These are phyloP conservation scores for Citrus hindsii DNA, from an alignment of 345 rosid genomes.

Conservation along the genomic window DNA sequence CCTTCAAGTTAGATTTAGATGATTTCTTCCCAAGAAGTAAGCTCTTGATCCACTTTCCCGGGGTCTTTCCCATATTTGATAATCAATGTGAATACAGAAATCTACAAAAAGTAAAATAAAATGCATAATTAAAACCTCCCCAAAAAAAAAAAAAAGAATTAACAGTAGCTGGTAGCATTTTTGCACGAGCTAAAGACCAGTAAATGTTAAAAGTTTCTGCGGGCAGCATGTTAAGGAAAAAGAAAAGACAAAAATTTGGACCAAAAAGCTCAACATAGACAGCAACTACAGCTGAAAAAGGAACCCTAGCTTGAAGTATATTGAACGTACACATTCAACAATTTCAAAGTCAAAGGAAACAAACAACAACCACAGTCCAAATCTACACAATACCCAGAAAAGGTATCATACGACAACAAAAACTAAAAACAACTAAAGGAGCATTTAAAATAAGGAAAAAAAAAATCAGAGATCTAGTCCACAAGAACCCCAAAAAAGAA, in stretches of 20 bases:
- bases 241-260: background rate
- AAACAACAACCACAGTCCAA: background rate
- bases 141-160: too few species aligned
- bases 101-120: slow-evolving; percentile 1
- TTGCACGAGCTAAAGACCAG: background rate
- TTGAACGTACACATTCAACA: background rate
- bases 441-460: background rate
- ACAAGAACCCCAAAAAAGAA: background rate
- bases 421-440: background rate
- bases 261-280: background rate
- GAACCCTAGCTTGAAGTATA: background rate
- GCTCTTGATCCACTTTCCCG: slow-evolving; percentile 78
- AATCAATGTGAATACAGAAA: slow-evolving; percentile 12
- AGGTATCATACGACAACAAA: background rate
- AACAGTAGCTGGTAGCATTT: too few species aligned
- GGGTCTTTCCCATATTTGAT: slow-evolving; percentile 65
- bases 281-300: background rate
- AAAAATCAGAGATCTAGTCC: slow-evolving; percentile 1
- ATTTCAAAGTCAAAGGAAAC: background rate
- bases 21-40: slow-evolving; percentile 65
- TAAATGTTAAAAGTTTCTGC: background rate
- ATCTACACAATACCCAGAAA: background rate
- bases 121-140: background rate
- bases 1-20: slow-evolving; percentile 56
- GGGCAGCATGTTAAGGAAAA: background rate